phyloP scores from a whole-genome alignment of 2,329 filamentous ascomycete species.

The Diaporthe helianthi region DNA sequence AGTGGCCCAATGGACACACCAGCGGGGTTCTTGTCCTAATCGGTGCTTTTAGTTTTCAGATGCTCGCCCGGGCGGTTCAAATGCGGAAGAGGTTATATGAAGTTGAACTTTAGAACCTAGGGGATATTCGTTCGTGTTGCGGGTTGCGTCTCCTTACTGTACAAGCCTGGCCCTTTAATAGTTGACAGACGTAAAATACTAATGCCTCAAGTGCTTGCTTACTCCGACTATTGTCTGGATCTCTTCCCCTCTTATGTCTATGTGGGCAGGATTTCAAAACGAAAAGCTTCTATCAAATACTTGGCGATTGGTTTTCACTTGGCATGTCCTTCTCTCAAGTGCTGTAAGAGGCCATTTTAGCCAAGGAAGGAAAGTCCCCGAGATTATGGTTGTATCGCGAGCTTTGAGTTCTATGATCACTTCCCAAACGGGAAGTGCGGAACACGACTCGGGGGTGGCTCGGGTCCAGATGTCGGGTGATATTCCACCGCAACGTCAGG shows the following conservation, averaged over 20 bases:
- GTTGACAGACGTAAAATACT: too few species aligned
- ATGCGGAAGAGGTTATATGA: not conserved
- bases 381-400: constrained; percentile 11
- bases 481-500: not conserved
- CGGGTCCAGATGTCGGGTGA: constrained; percentile 11
- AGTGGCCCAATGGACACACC: too few species aligned
- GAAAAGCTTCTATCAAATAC: not conserved
- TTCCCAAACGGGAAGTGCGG: constrained; percentile 20
- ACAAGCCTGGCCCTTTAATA: not conserved
- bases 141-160: not conserved
- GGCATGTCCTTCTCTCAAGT: not conserved
- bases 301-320: not conserved
- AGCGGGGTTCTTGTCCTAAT: not conserved
- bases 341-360: too few species aligned
- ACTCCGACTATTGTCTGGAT: not conserved
- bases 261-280: not conserved
- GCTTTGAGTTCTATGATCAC: not conserved
- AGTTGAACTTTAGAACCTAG: too few species aligned
- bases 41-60: not conserved
- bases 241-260: not conserved
- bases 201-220: not conserved
- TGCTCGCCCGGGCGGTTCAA: not conserved
- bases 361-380: not conserved
- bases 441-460: constrained; percentile 10
- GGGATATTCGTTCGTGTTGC: not conserved